Base-by-base conservation (phyloP, 2,329 filamentous ascomycete genomes). In the Nakataea oryzae region DNA sequence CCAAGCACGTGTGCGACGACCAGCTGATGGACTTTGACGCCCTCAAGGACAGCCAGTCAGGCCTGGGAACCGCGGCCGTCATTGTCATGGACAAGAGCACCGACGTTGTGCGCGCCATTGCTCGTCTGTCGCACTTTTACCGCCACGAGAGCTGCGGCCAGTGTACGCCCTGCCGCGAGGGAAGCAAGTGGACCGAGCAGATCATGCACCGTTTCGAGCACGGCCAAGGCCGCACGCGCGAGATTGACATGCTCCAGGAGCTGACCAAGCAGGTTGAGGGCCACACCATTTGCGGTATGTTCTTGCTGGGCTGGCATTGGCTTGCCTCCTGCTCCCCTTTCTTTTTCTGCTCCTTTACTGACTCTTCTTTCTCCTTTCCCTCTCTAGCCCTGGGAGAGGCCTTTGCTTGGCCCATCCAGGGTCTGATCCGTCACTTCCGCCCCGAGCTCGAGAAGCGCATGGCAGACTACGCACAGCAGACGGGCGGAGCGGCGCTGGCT, bases 211-310 rank as follows among this genome's bases (percentile, higher is more conserved):
- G 95, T 63, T 96, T 99, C 70, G 92, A 96, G 81, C 89, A 90
- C 75, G 95, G 95, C 64, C 86, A 91, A 76, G 95, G 90, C 64
- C 87, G 90, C 65, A 86, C 88, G 76, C 85, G 95, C 65, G 95
- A 99, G 79, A 99, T 99, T 74, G 95, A 99, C 75, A 99, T 99
- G 95, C 85, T 99, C 68, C 95, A 97, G 80, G 95, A 99, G 81
- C 80, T 99, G 69, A 99, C 95, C 66, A 99, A 99, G 84, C 95
- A 99, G 79, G 95, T 99, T 65, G 95, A 99, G 80, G 95, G 95
- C 13, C 95, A 99, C 81, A 97, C 95, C 58, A 99, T 99, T 72
- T 99, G 95, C 78, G 95, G 87, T 89, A 84, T 73, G 86, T 80
- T 41, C 30, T 54, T 58, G n/a, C n/a, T n/a, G n/a, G n/a, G n/a